phyloP scores from a whole-genome alignment of 2,329 filamentous ascomycete species.

The Fusarium pseudonygamai region DNA sequence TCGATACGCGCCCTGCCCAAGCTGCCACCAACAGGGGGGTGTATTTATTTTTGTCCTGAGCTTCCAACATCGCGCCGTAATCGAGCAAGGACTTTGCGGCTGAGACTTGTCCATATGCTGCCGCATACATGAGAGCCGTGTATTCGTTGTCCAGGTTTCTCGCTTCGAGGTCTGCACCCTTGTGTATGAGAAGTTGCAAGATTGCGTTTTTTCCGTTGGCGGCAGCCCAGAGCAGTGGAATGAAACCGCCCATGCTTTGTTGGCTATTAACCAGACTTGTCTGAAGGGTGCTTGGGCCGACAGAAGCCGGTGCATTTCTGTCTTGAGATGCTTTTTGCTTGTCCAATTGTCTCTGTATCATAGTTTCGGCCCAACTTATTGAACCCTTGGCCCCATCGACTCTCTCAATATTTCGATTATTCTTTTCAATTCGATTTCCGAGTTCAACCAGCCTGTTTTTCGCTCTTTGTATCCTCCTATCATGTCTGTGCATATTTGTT shows the following conservation, averaged over 20 bases:
- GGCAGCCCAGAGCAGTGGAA: neutral
- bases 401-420: neutral
- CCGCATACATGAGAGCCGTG: neutral
- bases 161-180: neutral
- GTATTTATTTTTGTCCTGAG: accelerated
- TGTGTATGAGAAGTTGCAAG: neutral
- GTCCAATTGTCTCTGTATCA: neutral
- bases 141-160: neutral
- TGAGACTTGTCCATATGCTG: neutral
- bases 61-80: neutral
- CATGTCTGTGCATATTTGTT: accelerated
- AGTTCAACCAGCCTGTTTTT: accelerated
- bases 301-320: neutral
- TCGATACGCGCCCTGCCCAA: neutral
- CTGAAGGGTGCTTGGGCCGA: accelerated
- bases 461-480: accelerated
- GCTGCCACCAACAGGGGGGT: neutral
- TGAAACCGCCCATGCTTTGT: neutral
- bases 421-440: neutral
- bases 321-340: neutral
- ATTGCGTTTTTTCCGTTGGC: neutral
- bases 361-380: neutral
- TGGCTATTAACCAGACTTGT: neutral
- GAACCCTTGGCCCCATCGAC: neutral
- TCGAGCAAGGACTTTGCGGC: neutral